These are phyloP conservation scores for Talaromyces sp. DNA, from an alignment of 2,329 filamentous ascomycete genomes.

Conservation along the genomic window DNA sequence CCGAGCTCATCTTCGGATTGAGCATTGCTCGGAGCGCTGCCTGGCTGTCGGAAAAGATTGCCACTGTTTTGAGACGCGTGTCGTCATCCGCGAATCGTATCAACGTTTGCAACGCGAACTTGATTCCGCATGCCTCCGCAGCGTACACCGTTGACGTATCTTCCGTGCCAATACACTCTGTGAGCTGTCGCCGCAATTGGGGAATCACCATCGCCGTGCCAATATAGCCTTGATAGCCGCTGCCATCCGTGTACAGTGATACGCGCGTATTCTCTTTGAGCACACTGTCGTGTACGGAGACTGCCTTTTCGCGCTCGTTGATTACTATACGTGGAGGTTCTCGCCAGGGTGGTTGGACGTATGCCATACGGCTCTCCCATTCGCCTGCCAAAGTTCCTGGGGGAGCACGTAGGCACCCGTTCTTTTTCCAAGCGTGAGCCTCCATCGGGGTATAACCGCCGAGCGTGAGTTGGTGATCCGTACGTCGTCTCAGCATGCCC, in stretches of 20 bases:
- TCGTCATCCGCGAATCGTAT: not conserved
- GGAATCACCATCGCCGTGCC: not conserved
- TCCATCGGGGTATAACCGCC: slow-evolving; percentile 7
- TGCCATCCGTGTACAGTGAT: not conserved
- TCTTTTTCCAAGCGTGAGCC: not conserved
- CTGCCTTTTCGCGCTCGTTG: not conserved
- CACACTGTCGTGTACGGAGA: not conserved
- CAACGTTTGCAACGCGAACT: not conserved
- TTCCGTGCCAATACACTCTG: not conserved
- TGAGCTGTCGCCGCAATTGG: not conserved
- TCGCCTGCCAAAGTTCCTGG: not conserved
- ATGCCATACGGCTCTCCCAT: slow-evolving; percentile 16
- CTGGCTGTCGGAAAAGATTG: not conserved
- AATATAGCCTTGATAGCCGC: not conserved
- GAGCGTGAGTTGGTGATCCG: not conserved
- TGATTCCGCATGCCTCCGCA: not conserved
- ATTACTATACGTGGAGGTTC: slow-evolving; percentile 14
- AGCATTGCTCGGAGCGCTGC: not conserved
- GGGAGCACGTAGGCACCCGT: not conserved
- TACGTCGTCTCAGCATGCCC: not conserved
- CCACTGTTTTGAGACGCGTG: not conserved
- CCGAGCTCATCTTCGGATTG: not conserved
- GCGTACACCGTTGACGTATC: not conserved
- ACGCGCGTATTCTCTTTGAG: not conserved
- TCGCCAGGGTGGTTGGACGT: slow-evolving; percentile 16